These are phyloP conservation scores for Phylloporus rhodoxanthus DNA, from an alignment of 768 basidiomycete species.

Conservation along the genomic window DNA sequence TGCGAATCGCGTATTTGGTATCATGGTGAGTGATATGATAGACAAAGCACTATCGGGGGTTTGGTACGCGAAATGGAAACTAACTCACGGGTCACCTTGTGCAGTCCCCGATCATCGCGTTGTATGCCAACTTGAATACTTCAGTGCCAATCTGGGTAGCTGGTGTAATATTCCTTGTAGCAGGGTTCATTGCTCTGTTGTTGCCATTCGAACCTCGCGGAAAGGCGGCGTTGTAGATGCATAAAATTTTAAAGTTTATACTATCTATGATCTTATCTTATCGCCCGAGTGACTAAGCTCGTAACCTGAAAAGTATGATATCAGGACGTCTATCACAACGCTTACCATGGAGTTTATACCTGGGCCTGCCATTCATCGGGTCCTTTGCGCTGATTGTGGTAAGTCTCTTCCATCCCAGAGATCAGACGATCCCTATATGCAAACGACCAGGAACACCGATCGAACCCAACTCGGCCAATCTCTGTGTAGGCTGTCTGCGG, in stretches of 20 bases:
- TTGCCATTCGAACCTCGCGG: conserved; percentile 56
- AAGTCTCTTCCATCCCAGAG: conserved; percentile 14
- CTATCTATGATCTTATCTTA: conserved; percentile 7
- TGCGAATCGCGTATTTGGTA: conserved; percentile 53
- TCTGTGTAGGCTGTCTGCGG: conserved; percentile 82
- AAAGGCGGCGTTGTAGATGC: conserved; percentile 42
- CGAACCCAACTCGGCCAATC: conserved; percentile 86
- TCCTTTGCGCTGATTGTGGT: conserved; percentile 89
- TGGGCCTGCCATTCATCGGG: conserved; percentile 69
- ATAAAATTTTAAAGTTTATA: neutral
- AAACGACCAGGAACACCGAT: conserved; percentile 64
- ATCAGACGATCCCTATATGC: neutral
- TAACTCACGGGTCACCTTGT: neutral
- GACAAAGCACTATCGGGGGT: neutral
- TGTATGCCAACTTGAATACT: conserved; percentile 43
- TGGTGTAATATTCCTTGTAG: conserved; percentile 46
- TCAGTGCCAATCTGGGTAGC: conserved; percentile 51
- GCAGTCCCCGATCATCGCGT: conserved; percentile 45
- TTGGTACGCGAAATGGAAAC: neutral
- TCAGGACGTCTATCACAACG: neutral
- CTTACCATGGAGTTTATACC: conserved; percentile 71
- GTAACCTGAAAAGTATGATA: neutral
- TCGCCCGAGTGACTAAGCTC: conserved; percentile 16
- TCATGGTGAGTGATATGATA: conserved; percentile 38
- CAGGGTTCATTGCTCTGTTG: conserved; percentile 44